phyloP scores from a whole-genome alignment of 257 asterid species.

The Przewalskia tangutica region DNA sequence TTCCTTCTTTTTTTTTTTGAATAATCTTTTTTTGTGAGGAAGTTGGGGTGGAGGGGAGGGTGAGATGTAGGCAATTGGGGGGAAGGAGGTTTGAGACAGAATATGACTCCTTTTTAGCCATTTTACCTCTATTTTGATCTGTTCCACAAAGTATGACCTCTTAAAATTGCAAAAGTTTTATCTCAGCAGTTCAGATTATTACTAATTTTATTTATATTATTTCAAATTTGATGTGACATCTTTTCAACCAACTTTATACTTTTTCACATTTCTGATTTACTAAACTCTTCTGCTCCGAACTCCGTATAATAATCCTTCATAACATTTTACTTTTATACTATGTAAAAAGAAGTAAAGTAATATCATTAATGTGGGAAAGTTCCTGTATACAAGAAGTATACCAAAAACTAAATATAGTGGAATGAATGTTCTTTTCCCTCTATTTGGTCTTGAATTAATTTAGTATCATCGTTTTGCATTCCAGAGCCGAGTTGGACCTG shows the following conservation, averaged over 20 bases:
- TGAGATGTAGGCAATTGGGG: no score
- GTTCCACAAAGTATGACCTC: not conserved
- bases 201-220: not conserved
- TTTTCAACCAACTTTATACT: not conserved
- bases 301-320: not conserved
- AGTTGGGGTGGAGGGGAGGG: not conserved
- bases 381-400: not conserved
- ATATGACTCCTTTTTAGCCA: not conserved
- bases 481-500: conserved; percentile 98
- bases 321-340: not conserved
- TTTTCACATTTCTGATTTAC: not conserved
- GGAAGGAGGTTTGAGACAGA: not conserved
- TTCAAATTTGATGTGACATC: not conserved
- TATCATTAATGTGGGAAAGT: not conserved
- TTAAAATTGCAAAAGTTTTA: not conserved
- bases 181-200: not conserved
- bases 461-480: not conserved
- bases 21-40: not conserved
- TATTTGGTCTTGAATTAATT: not conserved
- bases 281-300: not conserved
- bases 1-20: not conserved
- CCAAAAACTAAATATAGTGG: not conserved
- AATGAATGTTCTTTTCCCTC: not conserved
- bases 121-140: not conserved
- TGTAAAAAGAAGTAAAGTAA: not conserved